These are phyloP conservation scores for Tetracladium maxilliforme DNA, from an alignment of 2,329 filamentous ascomycete species.

Conservation along the genomic window DNA sequence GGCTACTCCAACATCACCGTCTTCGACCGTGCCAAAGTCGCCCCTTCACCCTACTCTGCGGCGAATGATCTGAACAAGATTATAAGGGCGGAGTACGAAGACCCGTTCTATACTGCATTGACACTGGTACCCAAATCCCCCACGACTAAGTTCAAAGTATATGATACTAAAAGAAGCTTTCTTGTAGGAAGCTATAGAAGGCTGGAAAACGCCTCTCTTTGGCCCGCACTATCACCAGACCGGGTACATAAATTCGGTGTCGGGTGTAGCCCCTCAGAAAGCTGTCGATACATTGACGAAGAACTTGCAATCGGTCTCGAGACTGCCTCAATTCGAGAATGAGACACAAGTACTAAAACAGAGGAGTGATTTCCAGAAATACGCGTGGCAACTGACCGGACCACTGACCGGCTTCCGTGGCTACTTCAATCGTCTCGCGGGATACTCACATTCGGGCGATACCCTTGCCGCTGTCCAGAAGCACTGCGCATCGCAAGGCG, in stretches of 20 bases:
- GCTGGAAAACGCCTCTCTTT: slow-evolving; percentile 28
- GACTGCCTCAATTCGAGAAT: slow-evolving; percentile 16
- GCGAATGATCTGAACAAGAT: slow-evolving; percentile 49
- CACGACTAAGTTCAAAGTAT: slow-evolving; percentile 13
- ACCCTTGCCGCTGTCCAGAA: slow-evolving; percentile 23
- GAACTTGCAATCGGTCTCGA: slow-evolving; percentile 17
- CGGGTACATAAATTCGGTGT: slow-evolving; percentile 27
- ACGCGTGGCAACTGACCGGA: slow-evolving; percentile 26
- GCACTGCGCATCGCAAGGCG: slow-evolving; percentile 19
- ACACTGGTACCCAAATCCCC: no score
- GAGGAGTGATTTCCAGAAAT: slow-evolving; percentile 16
- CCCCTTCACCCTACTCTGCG: slow-evolving; percentile 27
- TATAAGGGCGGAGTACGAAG: slow-evolving; percentile 41
- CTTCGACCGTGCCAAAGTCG: slow-evolving; percentile 17
- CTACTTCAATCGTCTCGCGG: slow-evolving; percentile 30
- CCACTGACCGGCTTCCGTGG: slow-evolving; percentile 29
- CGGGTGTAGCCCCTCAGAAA: slow-evolving; percentile 22
- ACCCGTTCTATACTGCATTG: slow-evolving; percentile 37
- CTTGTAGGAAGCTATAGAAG: slow-evolving; percentile 28
- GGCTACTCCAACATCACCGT: slow-evolving; percentile 19
- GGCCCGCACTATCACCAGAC: slow-evolving; percentile 29
- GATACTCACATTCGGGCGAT: slow-evolving; percentile 29
- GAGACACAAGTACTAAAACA: slow-evolving; percentile 16
- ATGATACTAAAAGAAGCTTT: background rate
- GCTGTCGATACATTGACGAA: slow-evolving; percentile 21